Base-by-base conservation (phyloP, 2,329 filamentous ascomycete genomes). In the Fusarium sp. region DNA sequence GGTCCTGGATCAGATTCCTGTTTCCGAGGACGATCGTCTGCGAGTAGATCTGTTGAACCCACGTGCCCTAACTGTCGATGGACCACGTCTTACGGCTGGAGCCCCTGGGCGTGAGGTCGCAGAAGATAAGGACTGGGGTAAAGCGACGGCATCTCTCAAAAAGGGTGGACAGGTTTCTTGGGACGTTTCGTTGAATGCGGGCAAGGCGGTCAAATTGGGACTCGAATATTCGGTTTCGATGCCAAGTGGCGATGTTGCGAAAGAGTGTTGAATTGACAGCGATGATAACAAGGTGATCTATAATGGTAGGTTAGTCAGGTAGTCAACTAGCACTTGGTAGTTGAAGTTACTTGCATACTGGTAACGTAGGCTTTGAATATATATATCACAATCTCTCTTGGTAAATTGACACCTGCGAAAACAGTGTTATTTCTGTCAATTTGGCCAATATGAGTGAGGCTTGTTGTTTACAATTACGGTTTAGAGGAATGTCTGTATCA, bases 201-300 rank as follows among this genome's bases (percentile, higher is more conserved):
- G 88, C 25, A 82, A 83, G 70, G 82, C 84, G 5, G 85, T 87
- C 17, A 85, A 84, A 76, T 75, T 91, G 63, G 78, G 78, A 23
- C 73, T 92, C 60, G 87, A 89, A 78, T 91, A 91, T 76, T 83
- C 87, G 61, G 84, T 89, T 18, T 82, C 81, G 21, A 80, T 87
- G 68, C 89, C 89, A 2, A 76, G 76, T 17, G 83, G 83, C 11
- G 85, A 88, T 31, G 29, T 45, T 47, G 67, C 68, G 5, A 56
- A 64, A 15, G 71, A 76, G 50, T 74, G 72, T 58, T 75, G 31
- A 67, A 46, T 7, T 25, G 11, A 5, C 13, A 15, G 14, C 4
- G 9, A 10, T 14, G n/a, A 5, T 17, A 18, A 5, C n/a, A 17
- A 15, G 9, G 25, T n/a, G 33, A 37, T 39, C 13, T 6, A 6